A percentile compares a stretch with the other conserved stretches of the same genome.
Evolutionary conservation across 257 asterid genomes (phyloP).

Genomic region (Primulina eburnea): DNA sequence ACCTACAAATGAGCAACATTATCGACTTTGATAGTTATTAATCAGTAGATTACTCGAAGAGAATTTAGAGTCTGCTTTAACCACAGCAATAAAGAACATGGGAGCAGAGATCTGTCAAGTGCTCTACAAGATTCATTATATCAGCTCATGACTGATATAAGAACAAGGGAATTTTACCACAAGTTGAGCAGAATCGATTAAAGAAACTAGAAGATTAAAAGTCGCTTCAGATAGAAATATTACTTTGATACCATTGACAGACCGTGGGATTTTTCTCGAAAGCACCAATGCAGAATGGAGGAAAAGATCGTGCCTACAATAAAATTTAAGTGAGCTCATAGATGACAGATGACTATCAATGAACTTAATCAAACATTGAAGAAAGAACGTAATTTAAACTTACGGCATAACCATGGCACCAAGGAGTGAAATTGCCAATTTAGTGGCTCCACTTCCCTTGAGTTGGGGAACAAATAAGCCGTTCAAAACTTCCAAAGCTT

Average conservation of each 20-base stretch:
- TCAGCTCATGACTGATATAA: too few species aligned
- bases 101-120: too few species aligned
- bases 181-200: background rate
- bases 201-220: background rate
- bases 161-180: background rate
- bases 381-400: slow-evolving; percentile 27
- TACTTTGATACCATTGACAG: slow-evolving; percentile 74
- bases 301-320: slow-evolving; percentile 87
- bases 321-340: slow-evolving; percentile 13
- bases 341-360: background rate
- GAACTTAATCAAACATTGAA: background rate
- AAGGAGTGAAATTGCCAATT: slow-evolving; percentile 85
- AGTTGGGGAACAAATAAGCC: slow-evolving; percentile 92
- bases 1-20: background rate
- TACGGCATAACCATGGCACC: slow-evolving; percentile 99
- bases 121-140: too few species aligned
- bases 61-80: background rate
- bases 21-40: background rate
- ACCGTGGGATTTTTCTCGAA: slow-evolving; percentile 90
- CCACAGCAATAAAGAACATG: too few species aligned
- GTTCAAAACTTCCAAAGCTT: slow-evolving; percentile 55
- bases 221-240: slow-evolving; percentile 16
- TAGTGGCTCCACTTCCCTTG: slow-evolving; percentile 83
- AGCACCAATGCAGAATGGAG: slow-evolving; percentile 96
- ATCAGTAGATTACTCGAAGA: background rate